Percentiles rank a stretch among this genome's conserved stretches.
These are phyloP conservation scores for Oryza glumipatula DNA, from an alignment of 176 grass and related monocot species.

Conservation along the genomic window DNA sequence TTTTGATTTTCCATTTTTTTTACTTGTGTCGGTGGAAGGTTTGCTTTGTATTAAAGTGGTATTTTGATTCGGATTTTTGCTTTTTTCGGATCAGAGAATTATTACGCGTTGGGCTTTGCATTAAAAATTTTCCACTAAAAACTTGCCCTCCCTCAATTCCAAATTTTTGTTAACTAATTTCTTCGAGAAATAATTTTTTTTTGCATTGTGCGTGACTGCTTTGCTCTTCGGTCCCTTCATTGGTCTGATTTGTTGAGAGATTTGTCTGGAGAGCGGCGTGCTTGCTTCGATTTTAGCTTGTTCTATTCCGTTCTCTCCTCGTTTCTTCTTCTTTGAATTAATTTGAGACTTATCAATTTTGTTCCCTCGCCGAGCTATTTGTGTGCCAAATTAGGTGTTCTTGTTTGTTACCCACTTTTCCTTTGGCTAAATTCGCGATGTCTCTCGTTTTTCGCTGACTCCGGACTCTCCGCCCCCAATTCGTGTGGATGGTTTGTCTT, in stretches of 20 bases:
- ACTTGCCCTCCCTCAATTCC: too few relatives aligned
- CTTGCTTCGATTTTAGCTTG: constrained; percentile 23
- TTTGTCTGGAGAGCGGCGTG: constrained; percentile 6
- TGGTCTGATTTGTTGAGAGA: constrained; percentile 7
- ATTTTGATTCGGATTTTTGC: constrained; percentile 3
- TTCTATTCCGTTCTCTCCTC: not conserved
- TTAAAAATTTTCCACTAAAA: not conserved
- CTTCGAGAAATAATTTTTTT: too few relatives aligned
- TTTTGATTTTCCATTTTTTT: too few relatives aligned
- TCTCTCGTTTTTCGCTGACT: not conserved
- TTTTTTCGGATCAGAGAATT: not conserved
- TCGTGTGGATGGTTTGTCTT: constrained; percentile 1
- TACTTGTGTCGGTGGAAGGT: not conserved
- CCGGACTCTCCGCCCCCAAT: not conserved
- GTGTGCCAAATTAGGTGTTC: not conserved
- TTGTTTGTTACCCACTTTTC: not conserved
- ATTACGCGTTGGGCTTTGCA: not conserved
- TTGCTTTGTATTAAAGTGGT: not conserved
- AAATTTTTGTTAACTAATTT: not conserved
- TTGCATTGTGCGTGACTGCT: not conserved
- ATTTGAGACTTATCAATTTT: not conserved
- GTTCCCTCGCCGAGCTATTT: not conserved
- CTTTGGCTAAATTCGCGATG: not conserved
- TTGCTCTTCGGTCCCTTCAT: not conserved
- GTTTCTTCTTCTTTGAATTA: constrained; percentile 5